Evolutionary conservation across 1,139 yeast genomes (phyloP), one percentile per base, ranked within the genome.

Genomic region (Yamadazyma diddensiae): DNA sequence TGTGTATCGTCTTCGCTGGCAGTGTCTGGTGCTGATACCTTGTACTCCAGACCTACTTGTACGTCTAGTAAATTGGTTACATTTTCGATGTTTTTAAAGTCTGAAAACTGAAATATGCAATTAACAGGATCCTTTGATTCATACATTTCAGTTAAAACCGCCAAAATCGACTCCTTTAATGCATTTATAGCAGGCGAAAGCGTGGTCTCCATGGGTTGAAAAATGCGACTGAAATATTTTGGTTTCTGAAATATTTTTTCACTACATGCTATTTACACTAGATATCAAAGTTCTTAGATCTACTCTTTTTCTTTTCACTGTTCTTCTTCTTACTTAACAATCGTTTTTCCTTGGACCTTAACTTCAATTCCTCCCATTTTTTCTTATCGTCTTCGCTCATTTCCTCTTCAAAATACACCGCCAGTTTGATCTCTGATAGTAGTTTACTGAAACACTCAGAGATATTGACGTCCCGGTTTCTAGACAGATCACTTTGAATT

Each of bases 381-480:
- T 62, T 50, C 34, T 62, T 43, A 35, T 75, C 79, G 21, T 65
- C 76, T 26, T 61, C 68, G 15, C 70, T 60, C 1, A 67, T 57
- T 26, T 79, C 86, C 1, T 60, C 61, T 1, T 76, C 76, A 38
- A 82, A 71, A 38, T 57, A 57, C 0, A 73, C 75, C 2, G 56
- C 51, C 1, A 55, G 54, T 42, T 67, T 71, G 35, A 86, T 68
- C 32, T 77, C 84, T 2, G 56, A 48, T 2, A 75, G 59, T 15
- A 86, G 64, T 50, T 82, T 82, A 12, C 60, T 58, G 42, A 76
- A 75, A 46, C 95, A 86, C 23, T 73, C 72, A 7, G 64, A 65
- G 10, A 74, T 54, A 47, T 86, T 86, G 10, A 58, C 60, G 9
- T 73, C 79, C 41, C 88, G 62, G 24, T 76, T 77, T 21, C 95